Conservation (phyloP, 75 land plant species). For the Sequoiadendron giganteum region DNA sequence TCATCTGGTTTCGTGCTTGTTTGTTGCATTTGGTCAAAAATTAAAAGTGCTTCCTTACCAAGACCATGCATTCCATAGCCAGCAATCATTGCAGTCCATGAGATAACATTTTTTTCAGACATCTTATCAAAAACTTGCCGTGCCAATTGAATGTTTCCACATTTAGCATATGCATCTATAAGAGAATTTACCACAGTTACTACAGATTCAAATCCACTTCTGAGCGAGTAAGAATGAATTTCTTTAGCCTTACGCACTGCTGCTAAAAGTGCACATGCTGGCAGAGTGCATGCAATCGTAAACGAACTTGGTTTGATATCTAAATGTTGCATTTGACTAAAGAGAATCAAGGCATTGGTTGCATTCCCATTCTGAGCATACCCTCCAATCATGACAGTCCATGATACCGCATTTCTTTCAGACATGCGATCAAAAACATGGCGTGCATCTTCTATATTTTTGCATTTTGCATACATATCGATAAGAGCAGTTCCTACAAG, state of each 20-base stretch:
- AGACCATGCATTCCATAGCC: constrained; percentile 30
- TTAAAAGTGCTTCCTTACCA: constrained; percentile 21
- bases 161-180: constrained; percentile 21
- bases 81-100: constrained; percentile 8
- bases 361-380: constrained; percentile 24
- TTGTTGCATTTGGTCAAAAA: constrained; percentile 21
- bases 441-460: constrained; percentile 26
- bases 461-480: constrained; percentile 38
- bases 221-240: constrained; percentile 28
- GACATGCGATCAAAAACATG: constrained; percentile 26
- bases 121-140: not conserved
- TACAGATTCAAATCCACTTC: constrained; percentile 20
- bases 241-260: constrained; percentile 35
- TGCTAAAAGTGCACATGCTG: constrained; percentile 28
- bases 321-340: constrained; percentile 25
- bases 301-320: constrained; percentile 22
- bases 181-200: constrained; percentile 27
- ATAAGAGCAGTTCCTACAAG: not conserved
- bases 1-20: constrained; percentile 16
- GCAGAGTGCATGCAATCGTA: constrained; percentile 25
- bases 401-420: constrained; percentile 32
- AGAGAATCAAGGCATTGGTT: constrained; percentile 22
- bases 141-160: not conserved
- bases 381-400: constrained; percentile 38
- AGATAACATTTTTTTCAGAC: not conserved